A percentile compares a stretch with the other conserved stretches of the same genome.
These are phyloP conservation scores for Epichloe uncinata DNA, from an alignment of 2,329 filamentous ascomycete genomes.

Conservation along the genomic window DNA sequence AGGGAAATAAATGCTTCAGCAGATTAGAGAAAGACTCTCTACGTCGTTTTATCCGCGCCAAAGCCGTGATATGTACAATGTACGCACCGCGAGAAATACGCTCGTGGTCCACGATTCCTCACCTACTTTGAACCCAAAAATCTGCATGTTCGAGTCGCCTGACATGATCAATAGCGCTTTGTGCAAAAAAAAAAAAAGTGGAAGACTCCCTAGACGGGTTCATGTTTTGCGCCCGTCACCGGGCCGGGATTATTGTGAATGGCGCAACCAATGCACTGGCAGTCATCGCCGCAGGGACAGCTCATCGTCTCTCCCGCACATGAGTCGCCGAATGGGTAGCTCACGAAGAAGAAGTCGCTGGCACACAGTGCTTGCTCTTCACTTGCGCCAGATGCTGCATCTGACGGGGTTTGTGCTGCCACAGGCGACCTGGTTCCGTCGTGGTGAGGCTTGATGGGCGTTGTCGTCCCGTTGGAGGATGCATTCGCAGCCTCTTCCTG, in stretches of 20 bases:
- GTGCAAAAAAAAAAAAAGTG: too few relatives aligned
- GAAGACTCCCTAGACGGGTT: not conserved
- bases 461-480: conserved; percentile 9
- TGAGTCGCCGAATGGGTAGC: conserved; percentile 33
- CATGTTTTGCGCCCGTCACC: not conserved
- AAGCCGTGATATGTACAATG: too few relatives aligned
- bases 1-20: not conserved
- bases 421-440: conserved; percentile 24
- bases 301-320: conserved; percentile 36
- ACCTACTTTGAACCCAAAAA: too few relatives aligned
- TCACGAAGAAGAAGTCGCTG: conserved; percentile 47
- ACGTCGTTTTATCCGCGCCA: too few relatives aligned
- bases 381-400: conserved; percentile 28
- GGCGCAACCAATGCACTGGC: conserved; percentile 42
- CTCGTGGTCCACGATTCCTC: too few relatives aligned
- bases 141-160: too few relatives aligned
- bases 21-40: too few relatives aligned
- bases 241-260: conserved; percentile 30
- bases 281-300: conserved; percentile 47
- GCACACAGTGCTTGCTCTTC: conserved; percentile 40
- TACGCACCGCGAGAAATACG: not conserved
- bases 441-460: conserved; percentile 6
- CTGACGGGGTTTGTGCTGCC: conserved; percentile 33
- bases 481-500: conserved; percentile 11
- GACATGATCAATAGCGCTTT: too few relatives aligned